Evolutionary conservation across 179 eudicot species (phyloP).

Genomic region (Monotropa hypopitys): DNA sequence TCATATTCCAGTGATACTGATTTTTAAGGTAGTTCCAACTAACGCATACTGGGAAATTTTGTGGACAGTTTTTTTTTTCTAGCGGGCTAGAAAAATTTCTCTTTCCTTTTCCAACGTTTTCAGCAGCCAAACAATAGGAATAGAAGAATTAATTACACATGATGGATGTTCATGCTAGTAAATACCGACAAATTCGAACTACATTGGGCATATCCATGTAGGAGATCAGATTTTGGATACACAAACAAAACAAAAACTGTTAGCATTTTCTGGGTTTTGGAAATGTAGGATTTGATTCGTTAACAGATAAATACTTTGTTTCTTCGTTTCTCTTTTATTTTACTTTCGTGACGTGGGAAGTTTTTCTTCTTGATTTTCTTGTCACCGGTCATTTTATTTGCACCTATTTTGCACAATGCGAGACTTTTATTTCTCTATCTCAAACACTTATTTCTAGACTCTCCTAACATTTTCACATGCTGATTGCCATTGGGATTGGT

Average conservation of each 20-base stretch:
- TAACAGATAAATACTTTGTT: not conserved
- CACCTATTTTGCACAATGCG: conserved; percentile 2
- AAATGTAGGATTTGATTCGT: not conserved
- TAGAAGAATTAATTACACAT: too few species aligned
- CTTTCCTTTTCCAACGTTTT: too few species aligned
- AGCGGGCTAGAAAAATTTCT: too few species aligned
- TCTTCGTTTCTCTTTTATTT: not conserved
- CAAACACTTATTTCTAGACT: not conserved
- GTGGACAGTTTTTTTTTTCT: too few species aligned
- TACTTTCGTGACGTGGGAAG: not conserved
- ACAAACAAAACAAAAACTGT: not conserved
- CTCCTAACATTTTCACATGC: not conserved
- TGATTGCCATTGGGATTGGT: not conserved
- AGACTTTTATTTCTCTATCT: not conserved
- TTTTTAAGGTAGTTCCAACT: too few species aligned
- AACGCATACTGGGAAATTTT: too few species aligned
- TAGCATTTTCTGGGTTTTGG: not conserved
- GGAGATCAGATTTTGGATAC: too few species aligned
- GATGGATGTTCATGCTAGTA: too few species aligned
- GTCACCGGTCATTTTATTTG: not conserved
- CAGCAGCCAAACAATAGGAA: too few species aligned
- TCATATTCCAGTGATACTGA: too few species aligned
- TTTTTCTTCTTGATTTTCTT: not conserved
- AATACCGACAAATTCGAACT: too few species aligned
- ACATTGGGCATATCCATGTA: too few species aligned